phyloP scores from a whole-genome alignment of 306 rosid genomes.

The Vigna nakashimae region DNA sequence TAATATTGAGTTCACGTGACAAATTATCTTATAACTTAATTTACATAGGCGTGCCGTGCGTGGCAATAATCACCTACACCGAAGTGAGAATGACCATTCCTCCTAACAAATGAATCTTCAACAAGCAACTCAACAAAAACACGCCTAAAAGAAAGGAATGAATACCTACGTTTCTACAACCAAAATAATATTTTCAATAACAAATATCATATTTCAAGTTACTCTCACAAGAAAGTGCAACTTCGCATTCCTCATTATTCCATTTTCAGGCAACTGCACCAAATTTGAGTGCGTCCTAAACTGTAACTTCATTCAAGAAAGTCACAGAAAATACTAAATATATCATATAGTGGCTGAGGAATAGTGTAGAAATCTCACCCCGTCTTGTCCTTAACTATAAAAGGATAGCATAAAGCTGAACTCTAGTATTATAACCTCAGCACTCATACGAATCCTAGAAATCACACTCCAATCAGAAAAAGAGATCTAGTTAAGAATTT shows the following conservation, averaged over 20 bases:
- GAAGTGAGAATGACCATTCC: slow-evolving; percentile 6
- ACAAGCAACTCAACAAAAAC: neutral
- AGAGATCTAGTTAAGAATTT: neutral
- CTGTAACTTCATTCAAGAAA: slow-evolving; percentile 28
- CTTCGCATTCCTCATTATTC: slow-evolving; percentile 16
- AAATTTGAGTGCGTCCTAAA: slow-evolving; percentile 23
- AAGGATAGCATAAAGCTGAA: slow-evolving; percentile 31
- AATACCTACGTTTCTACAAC: slow-evolving; percentile 22
- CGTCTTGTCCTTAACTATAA: slow-evolving; percentile 11
- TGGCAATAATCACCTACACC: neutral
- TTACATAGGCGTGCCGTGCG: neutral
- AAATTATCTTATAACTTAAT: neutral
- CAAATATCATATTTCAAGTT: slow-evolving; percentile 37
- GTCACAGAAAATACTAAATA: slow-evolving; percentile 24
- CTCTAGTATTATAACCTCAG: slow-evolving; percentile 12
- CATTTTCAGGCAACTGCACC: slow-evolving; percentile 9
- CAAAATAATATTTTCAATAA: slow-evolving; percentile 28
- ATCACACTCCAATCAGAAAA: neutral
- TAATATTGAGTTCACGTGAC: neutral
- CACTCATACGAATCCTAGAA: slow-evolving; percentile 20
- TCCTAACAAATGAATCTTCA: neutral
- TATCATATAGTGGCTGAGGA: neutral
- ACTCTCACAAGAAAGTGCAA: slow-evolving; percentile 21
- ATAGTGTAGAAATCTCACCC: slow-evolving; percentile 3
- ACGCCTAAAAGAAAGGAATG: slow-evolving; percentile 21